Percentiles rank a stretch among this genome's conserved stretches.
Evolutionary conservation across 345 rosid species (phyloP).

Genomic region (Camelina hispida): DNA sequence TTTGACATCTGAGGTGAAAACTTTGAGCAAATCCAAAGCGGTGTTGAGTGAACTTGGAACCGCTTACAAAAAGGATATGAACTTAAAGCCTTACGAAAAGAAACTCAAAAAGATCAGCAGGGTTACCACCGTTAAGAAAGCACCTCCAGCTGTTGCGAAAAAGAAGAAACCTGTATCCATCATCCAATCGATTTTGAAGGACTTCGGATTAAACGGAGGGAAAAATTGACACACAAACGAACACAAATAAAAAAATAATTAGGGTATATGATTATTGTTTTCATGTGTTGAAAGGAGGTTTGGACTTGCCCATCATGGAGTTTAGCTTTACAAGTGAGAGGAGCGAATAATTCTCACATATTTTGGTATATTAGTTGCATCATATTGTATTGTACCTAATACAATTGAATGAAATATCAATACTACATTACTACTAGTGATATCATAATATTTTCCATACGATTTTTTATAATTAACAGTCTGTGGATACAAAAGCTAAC

Average conservation of each 20-base stretch:
- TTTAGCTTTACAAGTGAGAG: slow-evolving; percentile 32
- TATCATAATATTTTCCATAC: slow-evolving; percentile 17
- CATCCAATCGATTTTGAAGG: slow-evolving; percentile 37
- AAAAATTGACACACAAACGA: background rate
- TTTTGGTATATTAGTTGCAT: slow-evolving; percentile 15
- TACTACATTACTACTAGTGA: slow-evolving; percentile 4
- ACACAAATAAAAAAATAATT: background rate
- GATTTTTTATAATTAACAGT: background rate
- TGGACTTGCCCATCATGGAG: slow-evolving; percentile 35
- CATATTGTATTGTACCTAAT: slow-evolving; percentile 20
- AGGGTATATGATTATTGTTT: slow-evolving; percentile 10
- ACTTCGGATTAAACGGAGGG: slow-evolving; percentile 39
- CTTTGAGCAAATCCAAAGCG: slow-evolving; percentile 13
- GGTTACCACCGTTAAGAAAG: background rate
- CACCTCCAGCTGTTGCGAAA: background rate
- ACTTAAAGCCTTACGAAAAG: slow-evolving; percentile 7
- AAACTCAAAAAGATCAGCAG: slow-evolving; percentile 28
- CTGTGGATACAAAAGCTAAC: background rate
- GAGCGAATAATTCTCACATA: slow-evolving; percentile 6
- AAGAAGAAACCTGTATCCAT: slow-evolving; percentile 24
- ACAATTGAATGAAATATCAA: slow-evolving; percentile 13
- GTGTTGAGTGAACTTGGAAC: slow-evolving; percentile 2
- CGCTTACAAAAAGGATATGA: slow-evolving; percentile 9
- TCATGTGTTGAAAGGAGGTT: slow-evolving; percentile 10
- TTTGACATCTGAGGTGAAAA: slow-evolving; percentile 22